These are phyloP conservation scores for Kondoa subrosea DNA, from an alignment of 768 basidiomycete species.

Conservation along the genomic window DNA sequence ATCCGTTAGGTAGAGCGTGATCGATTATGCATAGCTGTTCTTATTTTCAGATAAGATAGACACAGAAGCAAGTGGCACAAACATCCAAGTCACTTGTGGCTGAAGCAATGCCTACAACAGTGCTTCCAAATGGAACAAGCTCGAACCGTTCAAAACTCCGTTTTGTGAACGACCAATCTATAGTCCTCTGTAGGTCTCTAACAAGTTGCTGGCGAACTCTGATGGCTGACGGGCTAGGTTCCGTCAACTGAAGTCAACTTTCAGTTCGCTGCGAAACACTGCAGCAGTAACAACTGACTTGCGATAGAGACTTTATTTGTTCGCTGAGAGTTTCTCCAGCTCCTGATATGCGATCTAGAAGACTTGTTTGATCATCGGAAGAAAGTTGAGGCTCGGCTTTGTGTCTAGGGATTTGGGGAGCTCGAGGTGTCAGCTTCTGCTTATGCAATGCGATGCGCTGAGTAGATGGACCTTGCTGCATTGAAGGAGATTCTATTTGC, in stretches of 20 bases:
- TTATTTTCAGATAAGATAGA: neutral
- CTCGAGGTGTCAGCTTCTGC: too few relatives aligned
- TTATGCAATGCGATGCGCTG: too few relatives aligned
- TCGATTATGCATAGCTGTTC: neutral
- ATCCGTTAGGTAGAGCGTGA: neutral
- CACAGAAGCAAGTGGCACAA: neutral
- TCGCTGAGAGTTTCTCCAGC: too few relatives aligned
- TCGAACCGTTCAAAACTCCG: neutral
- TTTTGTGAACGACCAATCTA: neutral
- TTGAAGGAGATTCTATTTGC: too few relatives aligned
- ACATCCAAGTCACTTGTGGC: neutral
- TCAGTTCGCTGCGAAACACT: too few relatives aligned
- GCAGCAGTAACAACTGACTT: too few relatives aligned
- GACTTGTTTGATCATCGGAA: too few relatives aligned
- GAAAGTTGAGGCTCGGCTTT: too few relatives aligned
- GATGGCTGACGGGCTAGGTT: neutral
- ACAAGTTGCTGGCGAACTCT: neutral
- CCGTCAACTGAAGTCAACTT: neutral
- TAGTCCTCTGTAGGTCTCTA: neutral
- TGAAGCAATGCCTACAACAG: neutral
- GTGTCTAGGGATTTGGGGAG: too few relatives aligned
- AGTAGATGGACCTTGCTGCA: too few relatives aligned
- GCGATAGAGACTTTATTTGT: too few relatives aligned
- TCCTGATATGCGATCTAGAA: too few relatives aligned
- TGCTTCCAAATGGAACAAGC: neutral